phyloP scores from a whole-genome alignment of 129 eudicot genomes.

The Daucus carota region DH1_v3.0 NC_030382.2:42442501-42443000 shows the following conservation, averaged over 20 bases:
- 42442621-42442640: too few relatives aligned
- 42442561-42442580: too few relatives aligned
- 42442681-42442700: too few relatives aligned
- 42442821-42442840: background rate
- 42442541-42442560: too few relatives aligned
- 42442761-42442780: background rate
- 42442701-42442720: too few relatives aligned
- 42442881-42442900: background rate
- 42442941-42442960: background rate
- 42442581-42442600: too few relatives aligned
- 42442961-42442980: background rate
- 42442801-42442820: background rate
- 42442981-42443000: background rate
- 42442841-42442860: background rate
- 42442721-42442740: too few relatives aligned
- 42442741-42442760: background rate
- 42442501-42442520: too few relatives aligned
- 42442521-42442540: too few relatives aligned
- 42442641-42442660: too few relatives aligned
- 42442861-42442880: background rate
- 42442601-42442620: too few relatives aligned
- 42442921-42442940: slow-evolving; percentile 7
- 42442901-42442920: background rate
- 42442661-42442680: too few relatives aligned
- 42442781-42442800: background rate